A percentile compares a stretch with the other conserved stretches of the same genome.
These are phyloP conservation scores for Biscutella auriculata DNA, from an alignment of 441 rosid genomes.

Conservation along the genomic window DNA sequence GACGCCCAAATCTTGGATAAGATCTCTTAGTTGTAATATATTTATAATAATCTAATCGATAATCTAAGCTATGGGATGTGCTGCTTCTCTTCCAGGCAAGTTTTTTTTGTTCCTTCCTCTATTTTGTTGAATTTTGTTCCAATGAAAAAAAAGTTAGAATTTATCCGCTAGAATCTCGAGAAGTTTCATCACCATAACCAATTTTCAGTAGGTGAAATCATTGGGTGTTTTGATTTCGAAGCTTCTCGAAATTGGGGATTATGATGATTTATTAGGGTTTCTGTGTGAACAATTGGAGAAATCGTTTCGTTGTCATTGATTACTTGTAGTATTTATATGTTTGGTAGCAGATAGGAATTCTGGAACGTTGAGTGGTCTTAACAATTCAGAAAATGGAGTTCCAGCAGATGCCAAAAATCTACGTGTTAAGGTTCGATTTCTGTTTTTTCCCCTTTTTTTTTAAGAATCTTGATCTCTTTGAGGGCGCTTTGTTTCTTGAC, in stretches of 20 bases:
- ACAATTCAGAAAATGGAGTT: slow-evolving; percentile 36
- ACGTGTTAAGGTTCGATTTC: slow-evolving; percentile 66
- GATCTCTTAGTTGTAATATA: background rate
- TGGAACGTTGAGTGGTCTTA: slow-evolving; percentile 47
- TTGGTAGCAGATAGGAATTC: slow-evolving; percentile 49
- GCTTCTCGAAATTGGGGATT: background rate
- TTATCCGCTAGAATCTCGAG: background rate
- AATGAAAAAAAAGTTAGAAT: background rate
- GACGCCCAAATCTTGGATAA: background rate
- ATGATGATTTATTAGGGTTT: slow-evolving; percentile 11
- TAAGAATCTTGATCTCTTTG: background rate
- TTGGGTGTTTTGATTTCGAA: background rate
- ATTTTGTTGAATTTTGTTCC: background rate
- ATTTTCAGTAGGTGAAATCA: slow-evolving; percentile 1
- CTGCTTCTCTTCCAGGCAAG: slow-evolving; percentile 79
- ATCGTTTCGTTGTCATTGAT: background rate
- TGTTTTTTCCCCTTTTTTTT: background rate
- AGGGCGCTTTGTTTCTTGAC: background rate
- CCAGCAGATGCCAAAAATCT: slow-evolving; percentile 58
- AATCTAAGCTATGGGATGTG: slow-evolving; percentile 58
- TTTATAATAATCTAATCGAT: background rate
- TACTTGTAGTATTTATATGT: background rate
- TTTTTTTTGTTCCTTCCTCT: background rate
- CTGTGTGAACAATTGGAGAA: slow-evolving; percentile 4
- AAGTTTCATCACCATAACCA: background rate